Evolutionary conservation across 768 basidiomycete genomes (phyloP), one percentile per base, ranked within the genome.

Genomic region (Roridomyces roridus): DNA sequence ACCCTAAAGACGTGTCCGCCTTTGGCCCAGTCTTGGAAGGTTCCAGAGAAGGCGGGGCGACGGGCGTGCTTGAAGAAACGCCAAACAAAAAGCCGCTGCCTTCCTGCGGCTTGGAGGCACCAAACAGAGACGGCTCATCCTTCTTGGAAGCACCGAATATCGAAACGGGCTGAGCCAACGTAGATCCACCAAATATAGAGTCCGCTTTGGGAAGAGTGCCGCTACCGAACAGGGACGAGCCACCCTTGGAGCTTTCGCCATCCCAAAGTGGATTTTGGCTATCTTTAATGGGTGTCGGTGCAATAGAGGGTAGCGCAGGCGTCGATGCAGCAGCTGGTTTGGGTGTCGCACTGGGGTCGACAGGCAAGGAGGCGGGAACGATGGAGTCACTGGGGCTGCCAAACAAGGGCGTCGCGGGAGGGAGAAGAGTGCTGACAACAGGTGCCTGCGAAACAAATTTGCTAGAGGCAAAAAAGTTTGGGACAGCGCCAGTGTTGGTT

Each of bases 391-490:
- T 42, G 26, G 71, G 44, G 3, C 72, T 46, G 24, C 72, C 70
- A 18, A 73, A 56, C 8, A 41, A 51, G 8, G 57, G 48, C 9
- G 45, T 21, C 4, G 51, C 41, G 20, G 67, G 57, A 37, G 65
- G 43, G 18, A 54, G 47, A 25, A 35, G 43, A 34, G 60, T 4
- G 24, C 57, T 48, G 29, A 43, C 51, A 17, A 52, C 39, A 6
- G 69, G 59, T 45, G 77, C 70, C 59, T 80, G 82, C 15, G 77
- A 66, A 53, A 84, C 70, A 20, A 76, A 57, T 20, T 81, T 72
- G 0, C 87, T 85, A 29, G 63, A 79, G 24, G 82, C 77, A 54
- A 91, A 91, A 69, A 91, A 88, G 68, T 88, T 83, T 8, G 88
- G 88, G 31, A 88, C 67, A 25, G 67, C 51, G 41, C 11, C 15